Evolutionary conservation across 2,329 filamentous ascomycete species (phyloP), one percentile per base, ranked within the genome.

Genomic region (Monosporascus sp.): DNA sequence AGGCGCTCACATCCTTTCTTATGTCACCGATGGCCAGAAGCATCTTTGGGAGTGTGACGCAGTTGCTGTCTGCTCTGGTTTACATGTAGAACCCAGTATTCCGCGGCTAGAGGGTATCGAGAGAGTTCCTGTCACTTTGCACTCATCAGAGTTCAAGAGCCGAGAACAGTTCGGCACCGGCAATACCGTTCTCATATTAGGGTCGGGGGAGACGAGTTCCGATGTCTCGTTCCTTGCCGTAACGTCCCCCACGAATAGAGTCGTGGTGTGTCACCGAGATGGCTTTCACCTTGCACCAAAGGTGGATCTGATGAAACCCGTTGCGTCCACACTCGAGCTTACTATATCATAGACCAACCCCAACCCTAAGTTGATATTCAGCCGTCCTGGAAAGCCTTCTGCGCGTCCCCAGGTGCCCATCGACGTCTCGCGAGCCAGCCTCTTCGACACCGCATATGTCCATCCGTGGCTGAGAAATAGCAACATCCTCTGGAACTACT

Each of bases 371-470:
- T 48, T 62, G 8, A 56, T 63, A 34, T 54, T 68, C 6, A 54
- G 59, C 8, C 46, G 61, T 49, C 56, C 51, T 17, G 55, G 54
- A 38, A 58, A 55, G 19, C 52, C 53, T 14, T 47, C 59, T 7
- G 58, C 60, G n/a, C 56, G 58, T 2, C 69, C 66, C 8, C 76
- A 76, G 46, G 76, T 78, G 40, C 76, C 77, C 0, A 70, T 77
- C 16, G 77, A 80, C 56, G 70, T 73, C 3, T 72, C 73, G 1
- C 67, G 74, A 1, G 76, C 76, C 9, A 78, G 75, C 51, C 61
- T 80, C 5, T 79, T 81, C 55, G 77, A 80, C 55, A 79, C 77
- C 0, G 75, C 76, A 5, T 80, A 80, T 51, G 72, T 75, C 5
- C 77, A 78, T n/a, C 73, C 74, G 0, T 53, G 71, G 3, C 64